Base-by-base conservation (phyloP, 2,329 filamentous ascomycete species). In the Stagonosporopsis chrysanthemi region DNA sequence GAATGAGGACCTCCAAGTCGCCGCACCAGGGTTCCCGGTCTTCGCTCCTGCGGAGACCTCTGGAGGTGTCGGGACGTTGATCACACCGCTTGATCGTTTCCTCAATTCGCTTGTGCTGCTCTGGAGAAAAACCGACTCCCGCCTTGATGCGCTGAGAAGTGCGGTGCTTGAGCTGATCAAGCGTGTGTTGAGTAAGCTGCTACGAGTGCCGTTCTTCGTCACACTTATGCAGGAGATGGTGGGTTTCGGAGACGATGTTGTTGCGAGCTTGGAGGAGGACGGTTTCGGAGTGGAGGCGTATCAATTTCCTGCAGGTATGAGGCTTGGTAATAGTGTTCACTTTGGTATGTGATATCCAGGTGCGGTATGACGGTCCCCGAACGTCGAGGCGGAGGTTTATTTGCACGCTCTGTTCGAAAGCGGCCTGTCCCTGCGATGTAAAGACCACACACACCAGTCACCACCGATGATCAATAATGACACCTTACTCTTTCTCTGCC, bases 21-120 rank as follows among this genome's bases (percentile, higher is more conserved):
- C 31, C 8, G 15, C 24, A 2, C 36, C 45, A 14, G 36, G 43
- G 4, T 42, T 44, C 4, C 39, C 39, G 2, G 19, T 31, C 19
- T 31, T 31, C 4, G 24, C 26, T 14, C 39, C n/a, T 17, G 17
- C 28, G 35, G 31, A 50, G 17, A 31, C 26, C 6, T 26, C 22
- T 19, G 15, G 8, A 2, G 29, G 26, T 14, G 19, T n/a, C 3
- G 23, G 49, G 14, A 31, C 26, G 5, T 9, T 9, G 15, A 43
- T 24, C 19, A 55, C 15, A 17, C 40, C 47, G 29, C 36, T 52
- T 3, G 50, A 65, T 35, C 58, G 56, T 4, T 65, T 70, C 35
- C 56, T 71, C 0, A 54, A 71, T 26, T 69, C 65, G 0, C 19
- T 72, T 2, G 60, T 64, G 12, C 52, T 70, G 35, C 48, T 70